Percentiles rank a stretch among this genome's conserved stretches.
Evolutionary conservation across 257 asterid genomes (phyloP).

Genomic region (Ocimum tenuiflorum): DNA sequence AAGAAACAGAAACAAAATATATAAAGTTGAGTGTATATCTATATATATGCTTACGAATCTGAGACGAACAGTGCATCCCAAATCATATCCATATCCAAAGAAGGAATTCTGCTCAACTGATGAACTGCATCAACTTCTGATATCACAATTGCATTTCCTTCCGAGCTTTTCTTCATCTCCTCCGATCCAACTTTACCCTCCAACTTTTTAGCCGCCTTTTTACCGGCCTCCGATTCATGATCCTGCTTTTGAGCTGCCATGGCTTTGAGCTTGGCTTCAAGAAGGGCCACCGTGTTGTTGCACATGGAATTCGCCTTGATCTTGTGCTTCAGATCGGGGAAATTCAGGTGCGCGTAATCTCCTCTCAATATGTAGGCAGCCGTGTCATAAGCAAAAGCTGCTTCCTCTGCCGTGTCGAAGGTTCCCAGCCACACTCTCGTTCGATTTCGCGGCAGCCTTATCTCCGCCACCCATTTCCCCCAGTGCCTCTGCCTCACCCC

Average conservation of each 20-base stretch:
- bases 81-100: slow-evolving; percentile 77
- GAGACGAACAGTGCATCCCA: slow-evolving; percentile 79
- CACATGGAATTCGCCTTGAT: slow-evolving; percentile 25
- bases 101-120: slow-evolving; percentile 73
- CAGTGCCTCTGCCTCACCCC: slow-evolving; percentile 54
- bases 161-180: not conserved
- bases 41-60: slow-evolving; percentile 38
- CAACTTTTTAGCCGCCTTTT: no score
- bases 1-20: not conserved
- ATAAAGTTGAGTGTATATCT: no score
- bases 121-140: slow-evolving; percentile 44
- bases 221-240: no score
- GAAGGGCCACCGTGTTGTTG: slow-evolving; percentile 36
- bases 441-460: slow-evolving; percentile 40
- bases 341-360: slow-evolving; percentile 43
- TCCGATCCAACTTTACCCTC: no score
- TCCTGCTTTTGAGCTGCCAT: slow-evolving; percentile 22
- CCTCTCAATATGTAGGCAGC: slow-evolving; percentile 44
- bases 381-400: slow-evolving; percentile 43
- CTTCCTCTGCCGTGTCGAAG: slow-evolving; percentile 43
- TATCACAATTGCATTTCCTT: slow-evolving; percentile 16
- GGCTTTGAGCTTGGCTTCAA: slow-evolving; percentile 40
- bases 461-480: slow-evolving; percentile 60
- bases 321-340: slow-evolving; percentile 36
- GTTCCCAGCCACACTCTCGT: slow-evolving; percentile 48